Conservation (phyloP, 75 land plant genomes). For the Gnetum montanum region DNA sequence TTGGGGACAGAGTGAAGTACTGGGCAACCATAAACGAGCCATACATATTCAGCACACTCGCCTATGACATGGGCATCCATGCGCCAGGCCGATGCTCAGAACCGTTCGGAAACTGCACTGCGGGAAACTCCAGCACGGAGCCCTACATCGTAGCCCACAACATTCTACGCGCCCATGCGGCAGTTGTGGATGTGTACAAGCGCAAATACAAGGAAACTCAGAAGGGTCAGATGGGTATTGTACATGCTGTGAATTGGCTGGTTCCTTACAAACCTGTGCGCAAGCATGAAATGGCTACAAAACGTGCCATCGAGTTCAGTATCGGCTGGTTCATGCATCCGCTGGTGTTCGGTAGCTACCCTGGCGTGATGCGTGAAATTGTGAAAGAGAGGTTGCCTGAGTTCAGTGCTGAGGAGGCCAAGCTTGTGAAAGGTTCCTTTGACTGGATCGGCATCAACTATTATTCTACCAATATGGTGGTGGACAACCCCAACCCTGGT, state of each 20-base stretch:
- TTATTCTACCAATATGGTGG: no score
- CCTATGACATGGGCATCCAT: constrained; percentile 3
- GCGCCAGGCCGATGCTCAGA: constrained; percentile 10
- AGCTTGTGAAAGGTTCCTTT: constrained; percentile 1
- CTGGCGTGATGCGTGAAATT: constrained; percentile 9
- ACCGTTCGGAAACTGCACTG: constrained; percentile 2
- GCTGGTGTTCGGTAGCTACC: constrained; percentile 13
- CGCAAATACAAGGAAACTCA: constrained; percentile 9
- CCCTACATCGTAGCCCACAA: constrained; percentile 14
- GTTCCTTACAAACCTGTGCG: no score
- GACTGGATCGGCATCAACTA: constrained; percentile 16
- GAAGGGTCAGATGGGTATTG: no score
- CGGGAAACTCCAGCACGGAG: constrained; percentile 11
- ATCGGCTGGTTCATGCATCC: constrained; percentile 14
- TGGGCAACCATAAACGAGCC: constrained; percentile 17
- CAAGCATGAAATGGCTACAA: no score
- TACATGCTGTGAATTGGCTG: no score
- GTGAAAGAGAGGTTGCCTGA: constrained; percentile 13
- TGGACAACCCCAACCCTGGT: no score
- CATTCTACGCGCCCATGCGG: constrained; percentile 12
- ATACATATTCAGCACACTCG: background rate
- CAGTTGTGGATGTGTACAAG: constrained; percentile 11
- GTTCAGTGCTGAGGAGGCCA: constrained; percentile 7
- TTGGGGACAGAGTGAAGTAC: constrained; percentile 15
- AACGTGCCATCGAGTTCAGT: no score